Conservation (phyloP, 805 yeast species). For the Candida tallmaniae region DNA sequence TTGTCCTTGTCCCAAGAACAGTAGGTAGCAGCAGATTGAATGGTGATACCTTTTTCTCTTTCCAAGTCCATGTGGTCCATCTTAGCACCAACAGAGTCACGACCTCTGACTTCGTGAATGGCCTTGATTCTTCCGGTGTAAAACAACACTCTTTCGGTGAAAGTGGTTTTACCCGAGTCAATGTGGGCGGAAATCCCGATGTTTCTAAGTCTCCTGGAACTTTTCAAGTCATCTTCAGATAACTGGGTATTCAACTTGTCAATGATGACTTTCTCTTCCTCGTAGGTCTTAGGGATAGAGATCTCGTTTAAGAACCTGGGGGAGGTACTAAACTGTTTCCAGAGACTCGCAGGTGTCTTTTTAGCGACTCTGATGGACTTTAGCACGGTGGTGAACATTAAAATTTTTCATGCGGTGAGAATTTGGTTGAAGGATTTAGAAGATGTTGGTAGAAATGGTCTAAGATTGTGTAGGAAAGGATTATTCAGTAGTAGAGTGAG, state of each 20-base stretch:
- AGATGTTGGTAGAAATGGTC: not conserved
- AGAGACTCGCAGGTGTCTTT: no score
- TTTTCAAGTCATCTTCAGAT: slow-evolving; percentile 46
- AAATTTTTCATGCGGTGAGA: no score
- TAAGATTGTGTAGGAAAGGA: not conserved
- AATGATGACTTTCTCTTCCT: slow-evolving; percentile 66
- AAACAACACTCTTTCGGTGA: slow-evolving; percentile 93
- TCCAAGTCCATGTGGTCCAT: slow-evolving; percentile 99
- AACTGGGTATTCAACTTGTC: slow-evolving; percentile 52
- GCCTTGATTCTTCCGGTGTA: slow-evolving; percentile 97
- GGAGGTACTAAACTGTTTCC: slow-evolving; percentile 2
- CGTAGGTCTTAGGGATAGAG: slow-evolving; percentile 45
- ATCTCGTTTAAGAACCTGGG: slow-evolving; percentile 6
- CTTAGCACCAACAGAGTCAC: slow-evolving; percentile 97
- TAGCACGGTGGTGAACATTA: no score
- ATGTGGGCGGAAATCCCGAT: slow-evolving; percentile 98
- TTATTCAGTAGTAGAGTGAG: not conserved
- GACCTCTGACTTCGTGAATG: slow-evolving; percentile 94
- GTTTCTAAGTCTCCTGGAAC: slow-evolving; percentile 69
- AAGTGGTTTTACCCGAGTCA: slow-evolving; percentile 97
- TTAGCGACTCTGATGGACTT: no score
- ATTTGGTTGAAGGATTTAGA: not conserved
- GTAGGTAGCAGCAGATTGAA: slow-evolving; percentile 98
- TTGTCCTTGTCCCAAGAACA: slow-evolving; percentile 88
- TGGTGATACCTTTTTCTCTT: slow-evolving; percentile 97